phyloP scores from a whole-genome alignment of 2,329 filamentous ascomycete species.

The Amesomyces nigricolor region DNA sequence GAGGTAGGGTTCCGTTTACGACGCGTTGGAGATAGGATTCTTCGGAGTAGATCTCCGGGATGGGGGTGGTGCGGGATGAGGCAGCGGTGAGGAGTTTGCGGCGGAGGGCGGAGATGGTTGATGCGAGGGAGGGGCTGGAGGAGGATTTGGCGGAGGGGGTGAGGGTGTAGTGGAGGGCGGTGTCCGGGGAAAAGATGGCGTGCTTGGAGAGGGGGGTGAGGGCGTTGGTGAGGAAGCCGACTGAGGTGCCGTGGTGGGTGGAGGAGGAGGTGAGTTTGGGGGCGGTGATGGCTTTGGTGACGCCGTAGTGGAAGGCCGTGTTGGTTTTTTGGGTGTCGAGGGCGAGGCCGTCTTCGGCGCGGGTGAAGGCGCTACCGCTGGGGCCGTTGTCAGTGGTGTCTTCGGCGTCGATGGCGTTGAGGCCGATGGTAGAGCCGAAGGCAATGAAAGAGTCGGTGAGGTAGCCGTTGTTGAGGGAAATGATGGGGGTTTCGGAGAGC shows the following conservation, averaged over 20 bases:
- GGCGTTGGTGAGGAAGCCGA: constrained; percentile 51
- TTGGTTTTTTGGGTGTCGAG: constrained; percentile 52
- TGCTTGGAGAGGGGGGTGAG: constrained; percentile 41
- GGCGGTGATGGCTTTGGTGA: constrained; percentile 54
- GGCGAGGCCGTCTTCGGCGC: constrained; percentile 52
- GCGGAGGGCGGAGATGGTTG: constrained; percentile 47
- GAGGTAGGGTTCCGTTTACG: constrained; percentile 44
- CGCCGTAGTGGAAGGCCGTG: constrained; percentile 48
- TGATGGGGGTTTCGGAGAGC: constrained; percentile 26
- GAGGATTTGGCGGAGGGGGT: constrained; percentile 39
- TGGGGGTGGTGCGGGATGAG: constrained; percentile 31
- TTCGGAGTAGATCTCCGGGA: constrained; percentile 42
- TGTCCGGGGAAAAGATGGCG: constrained; percentile 50
- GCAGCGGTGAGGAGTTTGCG: constrained; percentile 48
- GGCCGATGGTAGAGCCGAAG: constrained; percentile 54
- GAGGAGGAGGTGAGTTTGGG: constrained; percentile 40
- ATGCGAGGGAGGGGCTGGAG: constrained; percentile 47
- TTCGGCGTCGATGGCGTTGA: constrained; percentile 59
- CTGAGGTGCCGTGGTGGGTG: constrained; percentile 52
- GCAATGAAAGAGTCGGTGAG: constrained; percentile 56
- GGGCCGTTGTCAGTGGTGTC: constrained; percentile 47
- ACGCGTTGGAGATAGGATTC: constrained; percentile 48
- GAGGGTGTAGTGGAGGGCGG: constrained; percentile 55
- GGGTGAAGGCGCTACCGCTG: constrained; percentile 45
- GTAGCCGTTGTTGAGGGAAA: constrained; percentile 54